Conservation (phyloP, 352 stramenopile genomes). For the Pythium myriotylum region DNA sequence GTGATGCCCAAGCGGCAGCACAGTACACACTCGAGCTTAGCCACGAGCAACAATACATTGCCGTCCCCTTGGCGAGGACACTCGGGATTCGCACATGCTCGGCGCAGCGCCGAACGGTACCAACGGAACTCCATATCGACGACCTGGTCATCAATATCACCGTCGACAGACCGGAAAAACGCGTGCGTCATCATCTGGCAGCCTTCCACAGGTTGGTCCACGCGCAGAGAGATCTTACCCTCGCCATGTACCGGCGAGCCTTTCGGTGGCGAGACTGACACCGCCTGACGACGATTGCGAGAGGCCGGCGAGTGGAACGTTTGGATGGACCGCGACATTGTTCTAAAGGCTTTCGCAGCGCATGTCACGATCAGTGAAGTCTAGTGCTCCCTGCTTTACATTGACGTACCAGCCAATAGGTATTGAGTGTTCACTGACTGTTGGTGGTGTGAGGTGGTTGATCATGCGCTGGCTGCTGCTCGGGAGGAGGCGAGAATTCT, state of each 20-base stretch:
- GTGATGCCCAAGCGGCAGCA: conserved; percentile 43
- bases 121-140: conserved; percentile 46
- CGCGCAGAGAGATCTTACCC: conserved; percentile 44
- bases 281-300: conserved; percentile 23
- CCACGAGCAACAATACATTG: conserved; percentile 45
- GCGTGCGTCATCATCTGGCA: conserved; percentile 46
- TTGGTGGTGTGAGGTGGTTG: too few species aligned
- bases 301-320: conserved; percentile 26
- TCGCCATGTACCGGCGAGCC: conserved; percentile 43
- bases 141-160: conserved; percentile 42
- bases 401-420: too few species aligned
- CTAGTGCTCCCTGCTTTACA: too few species aligned
- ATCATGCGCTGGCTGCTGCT: too few species aligned
- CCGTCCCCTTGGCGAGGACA: conserved; percentile 44
- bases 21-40: conserved; percentile 47
- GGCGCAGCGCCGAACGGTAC: conserved; percentile 39
- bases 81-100: conserved; percentile 40
- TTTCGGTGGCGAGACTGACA: conserved; percentile 34
- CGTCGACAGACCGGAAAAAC: conserved; percentile 46
- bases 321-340: conserved; percentile 16
- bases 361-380: too few species aligned
- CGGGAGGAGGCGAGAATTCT: too few species aligned
- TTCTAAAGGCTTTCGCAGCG: not conserved
- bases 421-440: too few species aligned
- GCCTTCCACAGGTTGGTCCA: conserved; percentile 52